These are phyloP conservation scores for Cyclanthera cordifolia DNA, from an alignment of 306 rosid species.

Conservation along the genomic window DNA sequence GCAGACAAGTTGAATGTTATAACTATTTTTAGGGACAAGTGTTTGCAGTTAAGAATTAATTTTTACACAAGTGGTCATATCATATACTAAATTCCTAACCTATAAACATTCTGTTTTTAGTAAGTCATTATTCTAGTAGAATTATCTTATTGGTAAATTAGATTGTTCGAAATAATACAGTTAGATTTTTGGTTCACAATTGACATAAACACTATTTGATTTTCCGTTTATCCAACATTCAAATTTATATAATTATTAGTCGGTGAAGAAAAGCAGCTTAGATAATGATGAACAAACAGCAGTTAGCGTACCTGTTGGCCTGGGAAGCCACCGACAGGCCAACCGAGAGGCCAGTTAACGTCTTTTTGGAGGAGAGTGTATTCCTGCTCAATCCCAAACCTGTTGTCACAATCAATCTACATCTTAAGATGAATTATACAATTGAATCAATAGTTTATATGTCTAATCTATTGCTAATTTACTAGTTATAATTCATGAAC, in stretches of 20 bases:
- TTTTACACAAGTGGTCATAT: too few species aligned
- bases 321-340: constrained; percentile 46
- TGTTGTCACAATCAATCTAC: not conserved
- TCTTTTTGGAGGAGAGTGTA: constrained; percentile 49
- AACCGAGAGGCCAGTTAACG: constrained; percentile 32
- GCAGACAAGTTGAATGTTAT: too few species aligned
- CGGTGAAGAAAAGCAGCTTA: not conserved
- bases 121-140: not conserved
- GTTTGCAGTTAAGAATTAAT: too few species aligned
- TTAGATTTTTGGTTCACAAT: too few species aligned
- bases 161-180: too few species aligned
- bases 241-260: not conserved
- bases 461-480: not conserved
- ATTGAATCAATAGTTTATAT: not conserved
- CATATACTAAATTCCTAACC: too few species aligned
- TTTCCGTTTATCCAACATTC: too few species aligned
- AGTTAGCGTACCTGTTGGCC: constrained; percentile 34
- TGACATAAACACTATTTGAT: too few species aligned
- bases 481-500: not conserved
- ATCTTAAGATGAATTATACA: not conserved
- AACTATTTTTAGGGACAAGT: too few species aligned
- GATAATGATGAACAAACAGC: not conserved
- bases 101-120: too few species aligned
- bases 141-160: not conserved
- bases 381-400: constrained; percentile 54